Evolutionary conservation across 148 eudicot genomes (phyloP).

Genomic region (Rhododendron griersonianum): DNA sequence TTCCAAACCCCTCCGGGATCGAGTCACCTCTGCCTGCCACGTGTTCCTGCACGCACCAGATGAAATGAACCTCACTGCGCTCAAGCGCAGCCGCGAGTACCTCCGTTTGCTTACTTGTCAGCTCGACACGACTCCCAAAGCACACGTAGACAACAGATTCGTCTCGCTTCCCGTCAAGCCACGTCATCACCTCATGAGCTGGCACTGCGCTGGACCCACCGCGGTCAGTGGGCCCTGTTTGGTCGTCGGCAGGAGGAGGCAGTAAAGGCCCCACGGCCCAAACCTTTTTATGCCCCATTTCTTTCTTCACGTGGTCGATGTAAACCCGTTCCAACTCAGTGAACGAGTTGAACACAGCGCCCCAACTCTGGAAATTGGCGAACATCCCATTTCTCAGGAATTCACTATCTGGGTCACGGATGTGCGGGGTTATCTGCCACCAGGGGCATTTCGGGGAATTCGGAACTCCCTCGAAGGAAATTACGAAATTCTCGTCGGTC

Average conservation of each 20-base stretch:
- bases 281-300: slow-evolving; percentile 27
- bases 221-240: neutral
- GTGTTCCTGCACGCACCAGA: slow-evolving; percentile 39
- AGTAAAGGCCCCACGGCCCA: slow-evolving; percentile 47
- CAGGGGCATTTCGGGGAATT: slow-evolving; percentile 12
- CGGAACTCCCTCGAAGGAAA: slow-evolving; percentile 15
- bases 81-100: slow-evolving; percentile 50
- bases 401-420: slow-evolving; percentile 31
- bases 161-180: slow-evolving; percentile 56
- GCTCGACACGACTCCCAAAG: slow-evolving; percentile 54
- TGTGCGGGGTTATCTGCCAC: slow-evolving; percentile 24
- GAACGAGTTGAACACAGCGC: slow-evolving; percentile 42
- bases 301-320: slow-evolving; percentile 23
- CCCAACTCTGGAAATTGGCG: slow-evolving; percentile 48
- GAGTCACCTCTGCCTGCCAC: slow-evolving; percentile 3
- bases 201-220: slow-evolving; percentile 1
- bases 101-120: slow-evolving; percentile 38
- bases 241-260: neutral
- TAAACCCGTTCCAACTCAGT: slow-evolving; percentile 41
- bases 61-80: slow-evolving; percentile 35
- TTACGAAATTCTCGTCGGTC: neutral
- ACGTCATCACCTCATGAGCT: slow-evolving; percentile 25
- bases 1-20: slow-evolving; percentile 30
- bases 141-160: slow-evolving; percentile 56
- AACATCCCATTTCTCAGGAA: slow-evolving; percentile 28